phyloP scores from a whole-genome alignment of 169 alveolate species.

The Fabrea salina region DNA sequence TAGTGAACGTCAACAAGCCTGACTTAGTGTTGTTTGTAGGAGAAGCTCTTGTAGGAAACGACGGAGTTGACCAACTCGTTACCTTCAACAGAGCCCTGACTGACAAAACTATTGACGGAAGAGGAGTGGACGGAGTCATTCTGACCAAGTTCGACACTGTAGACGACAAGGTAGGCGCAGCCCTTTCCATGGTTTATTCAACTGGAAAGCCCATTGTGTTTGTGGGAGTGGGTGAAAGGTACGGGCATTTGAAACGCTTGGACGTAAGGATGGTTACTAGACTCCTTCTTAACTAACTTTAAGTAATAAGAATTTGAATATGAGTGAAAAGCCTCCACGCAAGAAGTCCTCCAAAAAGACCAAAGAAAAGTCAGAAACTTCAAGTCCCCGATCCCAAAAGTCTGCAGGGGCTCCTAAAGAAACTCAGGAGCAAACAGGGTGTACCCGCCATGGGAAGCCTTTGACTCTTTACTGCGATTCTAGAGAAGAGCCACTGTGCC shows the following conservation, averaged over 20 bases:
- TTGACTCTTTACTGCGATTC: too few species aligned
- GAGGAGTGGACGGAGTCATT: slow-evolving; percentile 98
- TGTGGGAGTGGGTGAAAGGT: slow-evolving; percentile 99
- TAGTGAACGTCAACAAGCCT: slow-evolving; percentile 96
- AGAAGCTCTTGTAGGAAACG: slow-evolving; percentile 99
- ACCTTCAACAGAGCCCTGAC: slow-evolving; percentile 95
- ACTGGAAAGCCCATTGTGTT: slow-evolving; percentile 99
- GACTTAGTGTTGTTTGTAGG: slow-evolving; percentile 98
- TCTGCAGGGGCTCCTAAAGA: too few species aligned
- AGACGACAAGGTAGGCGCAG: slow-evolving; percentile 99
- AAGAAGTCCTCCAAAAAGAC: too few species aligned
- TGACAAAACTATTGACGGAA: slow-evolving; percentile 85
- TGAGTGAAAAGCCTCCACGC: too few species aligned
- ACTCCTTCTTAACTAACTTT: slow-evolving; percentile 21
- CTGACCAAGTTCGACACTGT: slow-evolving; percentile 99
- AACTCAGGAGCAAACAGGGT: too few species aligned
- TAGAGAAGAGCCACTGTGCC: too few species aligned
- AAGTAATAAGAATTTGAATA: too few species aligned
- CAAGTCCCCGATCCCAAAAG: too few species aligned
- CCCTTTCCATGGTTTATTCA: slow-evolving; percentile 97
- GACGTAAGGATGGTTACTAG: slow-evolving; percentile 88
- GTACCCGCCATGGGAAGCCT: too few species aligned
- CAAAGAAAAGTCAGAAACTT: too few species aligned
- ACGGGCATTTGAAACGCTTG: slow-evolving; percentile 93
- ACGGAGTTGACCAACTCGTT: slow-evolving; percentile 97